Base-by-base conservation (phyloP, 306 rosid species). In the Arachis stenosperma region DNA sequence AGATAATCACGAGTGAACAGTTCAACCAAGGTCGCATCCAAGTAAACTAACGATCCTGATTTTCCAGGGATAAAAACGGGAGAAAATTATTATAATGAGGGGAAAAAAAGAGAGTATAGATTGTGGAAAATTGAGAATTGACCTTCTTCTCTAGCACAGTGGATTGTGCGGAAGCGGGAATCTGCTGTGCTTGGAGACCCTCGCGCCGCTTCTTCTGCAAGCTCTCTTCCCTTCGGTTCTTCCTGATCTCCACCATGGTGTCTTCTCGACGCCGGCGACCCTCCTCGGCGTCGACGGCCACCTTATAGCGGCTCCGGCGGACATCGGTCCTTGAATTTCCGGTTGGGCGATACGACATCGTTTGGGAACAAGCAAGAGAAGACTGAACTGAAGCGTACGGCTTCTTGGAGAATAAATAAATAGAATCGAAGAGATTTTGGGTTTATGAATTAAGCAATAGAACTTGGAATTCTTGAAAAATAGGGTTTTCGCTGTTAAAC, bases 161-260 rank as follows among this genome's bases (percentile, higher is more conserved):
- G 5, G 84, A 73, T 62, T 79, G 78, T 55, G 56, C 27, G 7
- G 86, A 61, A 5, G 83, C 3, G 67, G 89, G 74, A 39, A 82
- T 48, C 71, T 84, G 93, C 82, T 88, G 96, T 27, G 90, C 36
- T 43, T 77, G 98, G 66, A 91, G 86, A 5, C 98, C 99, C 76
- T 95, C 99, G 3, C 99, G 96, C 47, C 99, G 87, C 86, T 95
- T 92, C 92, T 95, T 95, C 81, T 77, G 84, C 71, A 95, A 84
- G 71, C 98, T 95, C 83, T 95, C 99, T 70, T 95, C 99, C 6
- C 99, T 78, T 1, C 96, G 93, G 61, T 76, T 91, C 93, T 90
- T 95, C 15, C 99, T 90, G 92, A 95, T 95, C 99, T 95, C 99
- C 7, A 95, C 98, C 96, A 95, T 86, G 47, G 90, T 86, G 79